Conservation (phyloP, 2,329 filamentous ascomycete genomes). For the Bertia moriformis region DNA sequence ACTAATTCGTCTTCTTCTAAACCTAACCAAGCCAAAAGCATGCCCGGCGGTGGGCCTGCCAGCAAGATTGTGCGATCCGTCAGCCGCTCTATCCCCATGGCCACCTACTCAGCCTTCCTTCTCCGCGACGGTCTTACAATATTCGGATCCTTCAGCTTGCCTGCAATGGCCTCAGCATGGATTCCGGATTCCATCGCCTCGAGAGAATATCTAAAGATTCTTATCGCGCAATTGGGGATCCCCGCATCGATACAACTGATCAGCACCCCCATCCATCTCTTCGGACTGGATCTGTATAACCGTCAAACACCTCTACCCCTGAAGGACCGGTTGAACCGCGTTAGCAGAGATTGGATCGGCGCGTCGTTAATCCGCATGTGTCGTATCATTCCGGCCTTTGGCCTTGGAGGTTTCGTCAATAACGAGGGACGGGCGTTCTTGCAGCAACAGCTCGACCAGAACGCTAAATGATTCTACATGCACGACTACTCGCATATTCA, state of each 20-base stretch:
- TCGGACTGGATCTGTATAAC: conserved; percentile 10
- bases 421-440: neutral
- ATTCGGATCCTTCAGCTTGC: conserved; percentile 15
- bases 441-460: neutral
- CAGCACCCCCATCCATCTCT: conserved; percentile 13
- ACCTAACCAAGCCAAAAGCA: neutral
- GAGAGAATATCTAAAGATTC: conserved; percentile 10
- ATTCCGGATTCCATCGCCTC: conserved; percentile 11
- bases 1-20: conserved; percentile 3
- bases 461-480: too few species aligned
- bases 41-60: too few species aligned
- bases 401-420: neutral
- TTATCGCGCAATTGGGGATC: conserved; percentile 13
- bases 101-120: conserved; percentile 8
- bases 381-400: conserved; percentile 1
- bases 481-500: too few species aligned
- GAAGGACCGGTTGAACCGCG: neutral
- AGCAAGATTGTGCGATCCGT: neutral
- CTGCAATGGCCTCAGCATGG: conserved; percentile 9
- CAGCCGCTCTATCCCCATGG: neutral
- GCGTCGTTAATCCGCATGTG: conserved; percentile 1
- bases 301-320: conserved; percentile 2
- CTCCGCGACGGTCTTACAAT: conserved; percentile 15
- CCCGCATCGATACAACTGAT: conserved; percentile 14
- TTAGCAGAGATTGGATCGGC: neutral